Evolutionary conservation across 2,329 filamentous ascomycete genomes (phyloP).

Genomic region (Xylariaceae sp.): DNA sequence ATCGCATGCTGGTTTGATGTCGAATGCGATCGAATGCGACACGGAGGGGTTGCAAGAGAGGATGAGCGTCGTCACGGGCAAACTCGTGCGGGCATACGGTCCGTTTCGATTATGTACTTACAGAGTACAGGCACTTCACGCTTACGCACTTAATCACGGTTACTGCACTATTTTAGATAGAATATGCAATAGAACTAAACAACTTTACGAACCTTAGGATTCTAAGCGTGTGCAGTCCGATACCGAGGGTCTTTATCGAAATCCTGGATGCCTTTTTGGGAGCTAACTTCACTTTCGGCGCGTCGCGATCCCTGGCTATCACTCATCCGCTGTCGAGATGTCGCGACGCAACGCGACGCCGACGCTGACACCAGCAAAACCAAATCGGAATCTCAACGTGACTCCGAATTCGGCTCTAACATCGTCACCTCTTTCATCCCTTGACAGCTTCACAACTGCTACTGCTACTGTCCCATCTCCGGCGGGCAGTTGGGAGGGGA

Average conservation of each 20-base stretch:
- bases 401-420: background rate
- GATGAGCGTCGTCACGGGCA: no score
- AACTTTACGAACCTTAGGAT: no score
- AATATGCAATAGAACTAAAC: no score
- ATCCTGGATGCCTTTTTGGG: background rate
- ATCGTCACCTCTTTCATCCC: constrained; percentile 16
- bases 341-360: constrained; percentile 4
- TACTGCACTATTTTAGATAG: no score
- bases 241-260: background rate
- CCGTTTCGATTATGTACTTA: no score
- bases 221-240: background rate
- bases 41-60: no score
- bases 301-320: constrained; percentile 11
- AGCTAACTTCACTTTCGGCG: constrained; percentile 4
- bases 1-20: no score
- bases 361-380: background rate
- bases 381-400: background rate
- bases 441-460: constrained; percentile 6
- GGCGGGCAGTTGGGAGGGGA: background rate
- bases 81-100: no score
- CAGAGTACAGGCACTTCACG: no score
- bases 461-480: constrained; percentile 1
- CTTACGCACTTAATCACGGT: no score
- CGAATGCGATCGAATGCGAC: no score
- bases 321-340: constrained; percentile 8